These are phyloP conservation scores for Fusarium sp. DNA, from an alignment of 2,329 filamentous ascomycete species.

Conservation along the genomic window DNA sequence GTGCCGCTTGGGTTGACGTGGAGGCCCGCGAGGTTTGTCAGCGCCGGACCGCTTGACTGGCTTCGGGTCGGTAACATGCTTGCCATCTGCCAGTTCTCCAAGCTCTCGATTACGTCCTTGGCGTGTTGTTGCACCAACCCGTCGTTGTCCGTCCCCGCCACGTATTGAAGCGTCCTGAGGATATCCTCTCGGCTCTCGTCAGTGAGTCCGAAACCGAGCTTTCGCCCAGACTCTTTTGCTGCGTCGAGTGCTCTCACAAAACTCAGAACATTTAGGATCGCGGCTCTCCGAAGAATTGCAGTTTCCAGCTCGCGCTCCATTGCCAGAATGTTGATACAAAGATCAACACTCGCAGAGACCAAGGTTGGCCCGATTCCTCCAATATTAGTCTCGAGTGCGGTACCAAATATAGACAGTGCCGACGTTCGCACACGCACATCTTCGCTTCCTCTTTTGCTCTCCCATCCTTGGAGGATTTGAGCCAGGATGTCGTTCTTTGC, in stretches of 20 bases:
- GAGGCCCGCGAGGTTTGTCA: constrained; percentile 58
- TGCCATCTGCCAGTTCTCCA: constrained; percentile 74
- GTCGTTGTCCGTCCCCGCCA: constrained; percentile 77
- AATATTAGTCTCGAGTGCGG: constrained; percentile 73
- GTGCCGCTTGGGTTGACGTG: constrained; percentile 53
- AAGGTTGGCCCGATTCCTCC: constrained; percentile 68
- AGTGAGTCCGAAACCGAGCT: constrained; percentile 69
- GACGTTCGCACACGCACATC: constrained; percentile 80
- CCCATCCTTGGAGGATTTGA: constrained; percentile 78
- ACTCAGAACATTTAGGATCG: constrained; percentile 74
- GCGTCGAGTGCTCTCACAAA: constrained; percentile 74
- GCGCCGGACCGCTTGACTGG: constrained; percentile 40
- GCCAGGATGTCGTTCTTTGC: constrained; percentile 66
- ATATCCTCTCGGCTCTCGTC: constrained; percentile 73
- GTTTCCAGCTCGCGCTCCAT: constrained; percentile 74
- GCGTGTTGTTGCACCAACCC: constrained; percentile 79
- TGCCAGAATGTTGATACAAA: constrained; percentile 74
- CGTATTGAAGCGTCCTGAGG: constrained; percentile 73
- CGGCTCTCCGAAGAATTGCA: constrained; percentile 77
- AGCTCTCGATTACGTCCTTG: constrained; percentile 75
- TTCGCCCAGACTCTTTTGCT: constrained; percentile 63
- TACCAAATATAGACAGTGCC: constrained; percentile 76
- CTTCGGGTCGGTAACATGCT: constrained; percentile 60
- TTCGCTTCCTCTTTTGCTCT: constrained; percentile 75
- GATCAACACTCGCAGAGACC: constrained; percentile 72